phyloP scores from a whole-genome alignment of 1,284 basidiomycete genomes.

The Vanrija pseudolonga region DNA sequence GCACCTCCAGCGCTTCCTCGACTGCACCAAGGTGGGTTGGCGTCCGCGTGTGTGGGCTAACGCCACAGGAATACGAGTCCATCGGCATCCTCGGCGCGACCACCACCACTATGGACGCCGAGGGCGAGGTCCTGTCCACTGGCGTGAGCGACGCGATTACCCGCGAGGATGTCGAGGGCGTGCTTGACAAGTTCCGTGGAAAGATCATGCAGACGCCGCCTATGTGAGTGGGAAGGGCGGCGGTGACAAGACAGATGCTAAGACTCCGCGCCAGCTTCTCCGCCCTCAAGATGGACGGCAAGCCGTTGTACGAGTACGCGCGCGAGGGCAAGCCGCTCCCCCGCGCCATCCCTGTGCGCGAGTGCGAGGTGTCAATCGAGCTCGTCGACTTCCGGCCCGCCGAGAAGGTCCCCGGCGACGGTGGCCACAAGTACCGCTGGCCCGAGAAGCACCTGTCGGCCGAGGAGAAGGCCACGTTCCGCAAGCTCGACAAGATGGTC shows the following conservation, averaged over 20 bases:
- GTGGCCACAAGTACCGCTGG: constrained; percentile 61
- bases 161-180: constrained; percentile 65
- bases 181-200: constrained; percentile 75
- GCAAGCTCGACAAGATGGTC: constrained; percentile 56
- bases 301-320: constrained; percentile 93
- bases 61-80: constrained; percentile 77
- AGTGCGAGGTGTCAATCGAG: constrained; percentile 70
- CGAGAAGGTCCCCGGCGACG: constrained; percentile 42
- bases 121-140: constrained; percentile 70
- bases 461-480: constrained; percentile 67
- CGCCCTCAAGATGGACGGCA: constrained; percentile 97
- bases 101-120: constrained; percentile 91
- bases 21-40: constrained; percentile 76
- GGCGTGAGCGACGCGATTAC: constrained; percentile 84
- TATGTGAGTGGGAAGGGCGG: constrained; percentile 60
- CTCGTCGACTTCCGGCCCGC: constrained; percentile 54
- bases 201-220: constrained; percentile 86
- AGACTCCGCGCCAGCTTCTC: constrained; percentile 68
- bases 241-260: too few species aligned
- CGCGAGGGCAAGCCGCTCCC: constrained; percentile 84
- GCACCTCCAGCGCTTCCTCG: constrained; percentile 75
- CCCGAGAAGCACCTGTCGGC: constrained; percentile 66
- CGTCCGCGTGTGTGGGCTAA: not conserved
- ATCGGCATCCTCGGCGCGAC: constrained; percentile 89
- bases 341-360: constrained; percentile 83